Conservation (phyloP, 164 flowering plant species). For the Magnolia sinica region DNA sequence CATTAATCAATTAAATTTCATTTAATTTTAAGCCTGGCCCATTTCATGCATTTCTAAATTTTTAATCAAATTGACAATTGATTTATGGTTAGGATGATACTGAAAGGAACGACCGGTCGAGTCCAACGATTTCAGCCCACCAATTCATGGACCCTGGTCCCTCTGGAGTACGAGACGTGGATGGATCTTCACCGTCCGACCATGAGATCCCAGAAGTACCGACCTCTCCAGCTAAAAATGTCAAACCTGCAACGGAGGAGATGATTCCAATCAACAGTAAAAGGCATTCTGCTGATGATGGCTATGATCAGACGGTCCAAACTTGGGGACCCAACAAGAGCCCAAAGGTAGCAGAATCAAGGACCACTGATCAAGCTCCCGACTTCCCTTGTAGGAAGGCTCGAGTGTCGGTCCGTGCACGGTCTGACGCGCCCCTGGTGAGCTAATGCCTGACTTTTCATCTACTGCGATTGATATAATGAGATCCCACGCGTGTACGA, state of each 20-base stretch:
- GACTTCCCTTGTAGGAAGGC: constrained; percentile 44
- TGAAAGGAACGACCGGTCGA: constrained; percentile 17
- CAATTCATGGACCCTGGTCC: constrained; percentile 48
- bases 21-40: no score
- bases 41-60: no score
- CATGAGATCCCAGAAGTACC: constrained; percentile 22
- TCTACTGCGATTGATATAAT: no score
- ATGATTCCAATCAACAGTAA: constrained; percentile 7
- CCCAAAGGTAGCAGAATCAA: constrained; percentile 13
- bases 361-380: constrained; percentile 18
- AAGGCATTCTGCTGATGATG: constrained; percentile 12
- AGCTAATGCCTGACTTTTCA: not conserved
- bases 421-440: constrained; percentile 58
- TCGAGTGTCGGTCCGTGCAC: constrained; percentile 53
- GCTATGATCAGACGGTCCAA: constrained; percentile 16
- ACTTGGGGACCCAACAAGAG: constrained; percentile 25
- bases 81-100: constrained; percentile 1
- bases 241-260: constrained; percentile 16
- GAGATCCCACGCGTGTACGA: no score
- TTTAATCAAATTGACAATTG: not conserved
- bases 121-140: constrained; percentile 23
- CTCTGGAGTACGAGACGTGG: constrained; percentile 21
- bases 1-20: no score
- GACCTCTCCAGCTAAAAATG: constrained; percentile 15
- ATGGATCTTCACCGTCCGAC: constrained; percentile 23